Evolutionary conservation across 2,329 filamentous ascomycete genomes (phyloP).

Genomic region (Rhynchosporium agropyri): DNA sequence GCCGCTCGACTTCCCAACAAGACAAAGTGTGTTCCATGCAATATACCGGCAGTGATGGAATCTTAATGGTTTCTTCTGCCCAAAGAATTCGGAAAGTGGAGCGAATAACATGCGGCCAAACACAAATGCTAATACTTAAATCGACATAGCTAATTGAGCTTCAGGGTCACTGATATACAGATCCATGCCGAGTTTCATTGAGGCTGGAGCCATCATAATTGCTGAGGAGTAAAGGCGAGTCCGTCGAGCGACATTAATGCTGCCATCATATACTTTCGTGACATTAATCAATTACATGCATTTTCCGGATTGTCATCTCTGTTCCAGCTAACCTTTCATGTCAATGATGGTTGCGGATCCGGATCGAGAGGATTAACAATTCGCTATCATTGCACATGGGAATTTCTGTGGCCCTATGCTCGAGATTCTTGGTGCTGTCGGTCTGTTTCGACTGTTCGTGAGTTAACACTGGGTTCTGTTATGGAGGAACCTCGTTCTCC

Average conservation of each 20-base stretch:
- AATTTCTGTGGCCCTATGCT: neutral
- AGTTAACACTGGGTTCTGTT: neutral
- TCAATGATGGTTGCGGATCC: neutral
- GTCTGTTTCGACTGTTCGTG: neutral
- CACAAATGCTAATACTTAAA: slow-evolving; percentile 55
- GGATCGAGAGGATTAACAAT: neutral
- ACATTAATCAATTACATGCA: slow-evolving; percentile 25
- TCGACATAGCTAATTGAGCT: slow-evolving; percentile 42
- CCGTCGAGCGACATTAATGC: slow-evolving; percentile 50
- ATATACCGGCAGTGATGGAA: slow-evolving; percentile 53
- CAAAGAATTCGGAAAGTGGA: slow-evolving; percentile 53
- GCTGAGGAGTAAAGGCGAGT: slow-evolving; percentile 53
- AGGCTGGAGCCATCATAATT: slow-evolving; percentile 54
- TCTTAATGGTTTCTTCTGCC: slow-evolving; percentile 46
- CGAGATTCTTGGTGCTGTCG: too few species aligned
- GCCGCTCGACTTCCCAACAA: slow-evolving; percentile 46
- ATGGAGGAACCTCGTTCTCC: too few species aligned
- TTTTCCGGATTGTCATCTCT: slow-evolving; percentile 21
- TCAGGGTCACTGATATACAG: slow-evolving; percentile 52
- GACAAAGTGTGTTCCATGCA: slow-evolving; percentile 54
- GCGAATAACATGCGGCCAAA: slow-evolving; percentile 51
- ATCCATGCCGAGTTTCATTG: slow-evolving; percentile 52
- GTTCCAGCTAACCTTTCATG: slow-evolving; percentile 21
- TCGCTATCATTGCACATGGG: neutral
- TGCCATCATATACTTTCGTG: slow-evolving; percentile 50